These are phyloP conservation scores for Morella rubra DNA, from an alignment of 306 rosid genomes.

Conservation along the genomic window DNA sequence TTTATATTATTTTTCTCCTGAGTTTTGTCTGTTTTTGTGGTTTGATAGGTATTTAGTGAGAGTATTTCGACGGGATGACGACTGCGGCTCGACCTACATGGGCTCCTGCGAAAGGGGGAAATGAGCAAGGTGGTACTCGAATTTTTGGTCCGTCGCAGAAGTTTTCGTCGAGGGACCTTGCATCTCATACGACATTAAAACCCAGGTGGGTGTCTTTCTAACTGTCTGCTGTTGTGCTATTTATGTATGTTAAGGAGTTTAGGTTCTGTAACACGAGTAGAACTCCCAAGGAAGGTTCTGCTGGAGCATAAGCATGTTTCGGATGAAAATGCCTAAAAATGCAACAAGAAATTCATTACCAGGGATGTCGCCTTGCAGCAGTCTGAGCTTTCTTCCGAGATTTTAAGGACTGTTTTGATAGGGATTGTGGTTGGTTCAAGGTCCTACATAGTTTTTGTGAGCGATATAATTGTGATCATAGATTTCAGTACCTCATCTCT, in stretches of 20 bases:
- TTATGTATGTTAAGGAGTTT: neutral
- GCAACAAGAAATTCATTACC: too few species aligned
- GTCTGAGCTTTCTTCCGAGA: neutral
- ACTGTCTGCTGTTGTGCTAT: neutral
- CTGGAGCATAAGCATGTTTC: too few species aligned
- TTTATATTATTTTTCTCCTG: neutral
- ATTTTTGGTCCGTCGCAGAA: conserved; percentile 96
- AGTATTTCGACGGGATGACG: conserved; percentile 45
- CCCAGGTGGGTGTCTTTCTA: conserved; percentile 48
- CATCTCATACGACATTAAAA: conserved; percentile 81
- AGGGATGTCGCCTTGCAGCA: too few species aligned
- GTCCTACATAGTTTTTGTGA: neutral
- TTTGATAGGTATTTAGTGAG: neutral
- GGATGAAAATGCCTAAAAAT: too few species aligned
- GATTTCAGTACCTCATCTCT: neutral
- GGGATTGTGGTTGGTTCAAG: too few species aligned
- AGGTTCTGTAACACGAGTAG: neutral
- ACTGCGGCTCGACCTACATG: conserved; percentile 98
- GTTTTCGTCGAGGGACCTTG: conserved; percentile 87
- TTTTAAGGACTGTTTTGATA: too few species aligned
- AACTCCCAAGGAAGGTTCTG: too few species aligned
- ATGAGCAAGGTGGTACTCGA: conserved; percentile 95
- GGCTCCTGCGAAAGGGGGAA: conserved; percentile 99
- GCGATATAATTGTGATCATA: neutral
- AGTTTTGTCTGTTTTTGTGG: neutral